These are phyloP conservation scores for Sclerotinia sclerotiorum DNA, from an alignment of 2,329 filamentous ascomycete genomes.

Conservation along the genomic window DNA sequence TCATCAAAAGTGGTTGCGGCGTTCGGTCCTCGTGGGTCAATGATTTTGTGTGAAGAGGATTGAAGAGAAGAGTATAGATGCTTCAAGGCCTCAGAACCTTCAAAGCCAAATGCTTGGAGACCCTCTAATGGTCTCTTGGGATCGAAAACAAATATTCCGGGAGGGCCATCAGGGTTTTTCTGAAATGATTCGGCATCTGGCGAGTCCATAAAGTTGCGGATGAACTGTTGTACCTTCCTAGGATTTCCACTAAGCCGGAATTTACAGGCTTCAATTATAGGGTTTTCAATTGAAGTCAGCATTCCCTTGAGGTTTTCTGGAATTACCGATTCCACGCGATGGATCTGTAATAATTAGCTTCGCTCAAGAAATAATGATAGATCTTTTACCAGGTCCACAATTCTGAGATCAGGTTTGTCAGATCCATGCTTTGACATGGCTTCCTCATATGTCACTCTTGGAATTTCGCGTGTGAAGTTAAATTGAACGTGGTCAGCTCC, in stretches of 20 bases:
- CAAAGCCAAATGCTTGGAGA: conserved; percentile 74
- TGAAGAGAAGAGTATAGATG: conserved; percentile 30
- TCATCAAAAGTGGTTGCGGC: conserved; percentile 47
- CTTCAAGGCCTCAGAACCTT: conserved; percentile 57
- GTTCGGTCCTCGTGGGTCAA: conserved; percentile 37
- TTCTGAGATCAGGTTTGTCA: conserved; percentile 89
- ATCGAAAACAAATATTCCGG: conserved; percentile 76
- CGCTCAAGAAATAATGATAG: not conserved
- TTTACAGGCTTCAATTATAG: conserved; percentile 73
- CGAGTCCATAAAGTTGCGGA: conserved; percentile 69
- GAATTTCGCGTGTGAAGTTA: conserved; percentile 27
- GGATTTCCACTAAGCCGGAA: conserved; percentile 58
- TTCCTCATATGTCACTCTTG: conserved; percentile 63
- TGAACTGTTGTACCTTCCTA: conserved; percentile 58
- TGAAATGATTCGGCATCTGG: conserved; percentile 57
- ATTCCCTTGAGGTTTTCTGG: conserved; percentile 67
- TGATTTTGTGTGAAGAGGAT: not conserved
- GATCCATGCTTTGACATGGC: conserved; percentile 80
- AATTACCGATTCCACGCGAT: conserved; percentile 61
- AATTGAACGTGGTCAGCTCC: conserved; percentile 11
- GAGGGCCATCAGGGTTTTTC: conserved; percentile 72
- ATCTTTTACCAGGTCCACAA: conserved; percentile 59
- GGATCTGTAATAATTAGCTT: conserved; percentile 54
- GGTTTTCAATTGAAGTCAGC: conserved; percentile 67
- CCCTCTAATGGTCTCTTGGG: conserved; percentile 71